Evolutionary conservation across 164 flowering plant species (phyloP).

Genomic region (Pachysandra terminalis): DNA sequence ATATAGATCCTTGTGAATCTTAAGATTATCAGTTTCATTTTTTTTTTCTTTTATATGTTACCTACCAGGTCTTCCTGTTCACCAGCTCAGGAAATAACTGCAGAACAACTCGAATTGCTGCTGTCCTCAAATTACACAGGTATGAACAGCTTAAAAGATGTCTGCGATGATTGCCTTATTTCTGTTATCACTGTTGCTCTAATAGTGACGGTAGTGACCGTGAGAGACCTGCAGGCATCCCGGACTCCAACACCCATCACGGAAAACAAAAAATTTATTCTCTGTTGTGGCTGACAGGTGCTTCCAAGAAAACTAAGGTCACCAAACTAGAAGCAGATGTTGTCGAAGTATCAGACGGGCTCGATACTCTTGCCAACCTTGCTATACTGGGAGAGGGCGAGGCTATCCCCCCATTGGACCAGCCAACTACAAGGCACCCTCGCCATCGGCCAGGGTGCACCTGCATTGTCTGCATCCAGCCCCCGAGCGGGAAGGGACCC

Average conservation of each 20-base stretch:
- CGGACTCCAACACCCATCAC: too few relatives aligned
- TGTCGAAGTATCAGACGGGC: slow-evolving; percentile 58
- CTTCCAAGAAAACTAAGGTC: slow-evolving; percentile 42
- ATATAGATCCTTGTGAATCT: too few relatives aligned
- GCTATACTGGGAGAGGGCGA: slow-evolving; percentile 65
- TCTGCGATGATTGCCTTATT: neutral
- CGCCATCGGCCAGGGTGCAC: slow-evolving; percentile 86
- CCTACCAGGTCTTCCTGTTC: slow-evolving; percentile 59
- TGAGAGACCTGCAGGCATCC: neutral
- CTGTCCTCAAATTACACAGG: slow-evolving; percentile 13
- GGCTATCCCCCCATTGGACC: slow-evolving; percentile 33
- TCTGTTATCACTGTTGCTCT: neutral
- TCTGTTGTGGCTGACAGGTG: slow-evolving; percentile 29
- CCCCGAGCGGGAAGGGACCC: slow-evolving; percentile 88
- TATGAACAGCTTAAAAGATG: neutral
- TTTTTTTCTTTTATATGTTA: neutral
- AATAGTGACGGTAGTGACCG: neutral
- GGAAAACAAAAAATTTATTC: neutral
- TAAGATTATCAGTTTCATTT: too few relatives aligned
- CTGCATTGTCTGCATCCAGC: slow-evolving; percentile 96
- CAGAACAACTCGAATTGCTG: slow-evolving; percentile 50
- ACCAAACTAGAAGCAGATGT: slow-evolving; percentile 35
- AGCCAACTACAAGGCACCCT: slow-evolving; percentile 80
- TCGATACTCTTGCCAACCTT: slow-evolving; percentile 66
- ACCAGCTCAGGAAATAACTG: slow-evolving; percentile 50